Evolutionary conservation across 495 filamentous ascomycete species (phyloP).

Genomic region (Daldinia caldariorum): DNA sequence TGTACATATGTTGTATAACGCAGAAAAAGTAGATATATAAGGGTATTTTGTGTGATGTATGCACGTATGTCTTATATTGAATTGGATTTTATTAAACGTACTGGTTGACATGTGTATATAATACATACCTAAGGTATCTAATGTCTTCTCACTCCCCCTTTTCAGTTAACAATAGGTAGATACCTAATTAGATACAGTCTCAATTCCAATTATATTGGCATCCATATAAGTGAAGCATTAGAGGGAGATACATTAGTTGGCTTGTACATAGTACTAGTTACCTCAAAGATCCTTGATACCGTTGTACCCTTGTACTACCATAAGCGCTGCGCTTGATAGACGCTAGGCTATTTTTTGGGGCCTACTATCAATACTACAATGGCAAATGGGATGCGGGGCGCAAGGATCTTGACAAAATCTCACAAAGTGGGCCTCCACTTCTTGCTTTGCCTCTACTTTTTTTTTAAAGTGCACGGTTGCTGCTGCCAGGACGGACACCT

Average conservation of each 20-base stretch:
- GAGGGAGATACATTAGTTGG: too few relatives aligned
- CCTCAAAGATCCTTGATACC: too few relatives aligned
- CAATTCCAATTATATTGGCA: too few relatives aligned
- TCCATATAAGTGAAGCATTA: neutral
- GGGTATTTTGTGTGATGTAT: neutral
- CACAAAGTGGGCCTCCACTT: neutral
- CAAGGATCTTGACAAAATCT: constrained; percentile 29
- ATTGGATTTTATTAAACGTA: neutral
- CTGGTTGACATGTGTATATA: neutral
- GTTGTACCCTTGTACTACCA: too few relatives aligned
- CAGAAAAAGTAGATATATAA: neutral
- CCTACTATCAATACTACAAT: too few relatives aligned
- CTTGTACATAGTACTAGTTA: too few relatives aligned
- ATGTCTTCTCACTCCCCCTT: neutral
- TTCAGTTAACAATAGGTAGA: neutral
- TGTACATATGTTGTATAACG: constrained; percentile 11
- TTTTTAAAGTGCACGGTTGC: constrained; percentile 33
- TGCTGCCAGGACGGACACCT: constrained; percentile 7
- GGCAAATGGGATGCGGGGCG: constrained; percentile 20
- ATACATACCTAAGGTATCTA: neutral
- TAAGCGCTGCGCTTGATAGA: neutral
- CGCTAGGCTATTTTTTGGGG: constrained; percentile 9
- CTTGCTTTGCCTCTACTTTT: constrained; percentile 28
- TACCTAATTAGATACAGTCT: too few relatives aligned
- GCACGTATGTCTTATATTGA: neutral